Evolutionary conservation across 2,329 filamentous ascomycete genomes (phyloP).

Genomic region (Catunica adiposa): DNA sequence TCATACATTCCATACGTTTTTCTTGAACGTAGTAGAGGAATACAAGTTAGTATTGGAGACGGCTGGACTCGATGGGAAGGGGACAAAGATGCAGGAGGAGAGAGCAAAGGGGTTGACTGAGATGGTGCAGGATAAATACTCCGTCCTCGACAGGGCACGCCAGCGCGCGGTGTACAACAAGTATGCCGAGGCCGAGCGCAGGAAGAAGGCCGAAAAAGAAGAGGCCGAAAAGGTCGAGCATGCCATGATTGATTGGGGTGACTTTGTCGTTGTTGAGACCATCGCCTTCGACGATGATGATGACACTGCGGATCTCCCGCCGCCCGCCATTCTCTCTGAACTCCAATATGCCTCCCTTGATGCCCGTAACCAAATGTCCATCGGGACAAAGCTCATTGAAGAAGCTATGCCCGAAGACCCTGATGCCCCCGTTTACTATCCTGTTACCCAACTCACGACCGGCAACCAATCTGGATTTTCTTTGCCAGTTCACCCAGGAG

Average conservation of each 20-base stretch:
- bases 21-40: conserved; percentile 81
- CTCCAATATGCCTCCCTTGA: conserved; percentile 88
- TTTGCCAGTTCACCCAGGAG: conserved; percentile 30
- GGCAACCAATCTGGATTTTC: conserved; percentile 21
- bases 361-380: conserved; percentile 80
- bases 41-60: conserved; percentile 65
- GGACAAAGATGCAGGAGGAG: conserved; percentile 52
- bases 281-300: conserved; percentile 83
- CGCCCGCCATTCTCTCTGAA: conserved; percentile 77
- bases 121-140: conserved; percentile 64
- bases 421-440: conserved; percentile 18
- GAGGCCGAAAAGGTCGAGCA: conserved; percentile 62
- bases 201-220: conserved; percentile 73
- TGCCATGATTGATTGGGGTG: conserved; percentile 91
- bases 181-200: conserved; percentile 68
- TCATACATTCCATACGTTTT: conserved; percentile 92
- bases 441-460: conserved; percentile 25
- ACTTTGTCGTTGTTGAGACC: conserved; percentile 90
- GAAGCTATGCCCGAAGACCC: conserved; percentile 82
- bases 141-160: conserved; percentile 64
- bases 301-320: conserved; percentile 69
- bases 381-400: conserved; percentile 73
- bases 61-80: conserved; percentile 47
- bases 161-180: conserved; percentile 77
- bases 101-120: conserved; percentile 55